Evolutionary conservation across 495 filamentous ascomycete genomes (phyloP).

Genomic region (Hypomontagnella monticulosa): DNA sequence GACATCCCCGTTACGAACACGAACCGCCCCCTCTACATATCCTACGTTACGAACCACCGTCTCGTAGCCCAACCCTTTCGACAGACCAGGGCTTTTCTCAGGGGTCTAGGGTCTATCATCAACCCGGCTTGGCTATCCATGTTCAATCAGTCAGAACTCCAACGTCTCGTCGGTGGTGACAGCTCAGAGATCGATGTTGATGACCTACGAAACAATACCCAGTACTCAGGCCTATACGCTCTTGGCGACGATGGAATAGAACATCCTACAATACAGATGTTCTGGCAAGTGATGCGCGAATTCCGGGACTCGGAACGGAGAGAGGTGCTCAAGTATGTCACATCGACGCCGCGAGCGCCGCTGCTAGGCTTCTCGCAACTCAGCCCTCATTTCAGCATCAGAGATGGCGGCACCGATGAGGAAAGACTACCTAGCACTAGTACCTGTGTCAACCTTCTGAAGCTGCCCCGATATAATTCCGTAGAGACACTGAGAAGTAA

Average conservation of each 20-base stretch:
- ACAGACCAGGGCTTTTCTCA: slow-evolving; percentile 88
- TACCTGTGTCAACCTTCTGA: slow-evolving; percentile 95
- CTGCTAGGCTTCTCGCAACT: slow-evolving; percentile 89
- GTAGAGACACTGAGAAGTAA: slow-evolving; percentile 73
- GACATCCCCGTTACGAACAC: slow-evolving; percentile 86
- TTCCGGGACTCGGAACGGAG: slow-evolving; percentile 78
- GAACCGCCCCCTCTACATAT: slow-evolving; percentile 94
- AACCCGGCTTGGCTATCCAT: slow-evolving; percentile 93
- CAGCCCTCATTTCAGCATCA: slow-evolving; percentile 86
- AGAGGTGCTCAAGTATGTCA: slow-evolving; percentile 95
- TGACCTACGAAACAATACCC: slow-evolving; percentile 86
- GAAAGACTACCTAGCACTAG: slow-evolving; percentile 88
- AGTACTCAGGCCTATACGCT: slow-evolving; percentile 85
- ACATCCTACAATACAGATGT: slow-evolving; percentile 83
- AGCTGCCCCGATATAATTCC: slow-evolving; percentile 83
- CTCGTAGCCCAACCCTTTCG: slow-evolving; percentile 77
- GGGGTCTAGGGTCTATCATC: slow-evolving; percentile 86
- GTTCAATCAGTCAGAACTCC: slow-evolving; percentile 97
- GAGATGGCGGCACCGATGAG: slow-evolving; percentile 85
- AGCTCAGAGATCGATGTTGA: slow-evolving; percentile 84
- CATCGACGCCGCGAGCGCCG: slow-evolving; percentile 90
- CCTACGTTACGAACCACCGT: slow-evolving; percentile 85
- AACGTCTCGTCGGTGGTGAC: slow-evolving; percentile 90
- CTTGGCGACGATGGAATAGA: slow-evolving; percentile 88
- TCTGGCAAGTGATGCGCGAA: slow-evolving; percentile 89